Conservation (phyloP, 495 filamentous ascomycete species). For the Polyplosphaeria fusca region DNA sequence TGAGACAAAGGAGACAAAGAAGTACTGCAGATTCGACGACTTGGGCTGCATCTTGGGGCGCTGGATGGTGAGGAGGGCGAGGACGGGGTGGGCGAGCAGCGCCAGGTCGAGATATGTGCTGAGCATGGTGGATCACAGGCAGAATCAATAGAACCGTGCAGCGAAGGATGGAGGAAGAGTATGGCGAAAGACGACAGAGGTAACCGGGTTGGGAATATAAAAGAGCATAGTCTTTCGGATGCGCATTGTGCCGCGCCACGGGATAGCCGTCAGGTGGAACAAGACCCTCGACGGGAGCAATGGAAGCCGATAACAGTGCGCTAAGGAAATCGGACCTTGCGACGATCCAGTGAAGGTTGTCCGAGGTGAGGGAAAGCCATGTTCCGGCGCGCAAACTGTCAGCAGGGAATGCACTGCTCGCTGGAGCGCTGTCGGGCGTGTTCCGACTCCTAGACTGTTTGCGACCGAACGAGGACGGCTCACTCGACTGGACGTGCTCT, state of each 20-base stretch:
- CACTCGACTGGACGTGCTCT: constrained; percentile 17
- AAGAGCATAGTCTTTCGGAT: constrained; percentile 9
- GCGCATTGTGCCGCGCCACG: constrained; percentile 18
- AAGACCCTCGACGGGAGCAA: constrained; percentile 9
- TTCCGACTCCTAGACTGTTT: no score
- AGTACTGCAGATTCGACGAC: constrained; percentile 18
- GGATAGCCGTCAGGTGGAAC: constrained; percentile 5
- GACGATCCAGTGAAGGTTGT: constrained; percentile 9
- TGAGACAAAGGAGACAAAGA: constrained; percentile 16
- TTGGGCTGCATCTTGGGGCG: constrained; percentile 22
- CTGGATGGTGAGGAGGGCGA: constrained; percentile 18
- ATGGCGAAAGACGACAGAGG: neutral
- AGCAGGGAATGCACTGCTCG: no score
- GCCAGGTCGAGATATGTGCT: constrained; percentile 20
- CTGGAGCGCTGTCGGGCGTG: no score
- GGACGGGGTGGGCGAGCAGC: constrained; percentile 16
- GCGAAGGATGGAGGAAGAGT: neutral
- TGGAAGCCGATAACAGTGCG: constrained; percentile 4
- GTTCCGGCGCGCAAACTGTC: neutral
- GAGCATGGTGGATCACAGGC: constrained; percentile 11
- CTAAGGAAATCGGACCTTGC: neutral
- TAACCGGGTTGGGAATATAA: constrained; percentile 14
- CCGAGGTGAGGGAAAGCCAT: neutral
- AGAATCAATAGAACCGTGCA: neutral
- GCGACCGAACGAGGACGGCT: no score